Conservation (phyloP, 768 basidiomycete species). For the Lactarius hengduanensis region DNA sequence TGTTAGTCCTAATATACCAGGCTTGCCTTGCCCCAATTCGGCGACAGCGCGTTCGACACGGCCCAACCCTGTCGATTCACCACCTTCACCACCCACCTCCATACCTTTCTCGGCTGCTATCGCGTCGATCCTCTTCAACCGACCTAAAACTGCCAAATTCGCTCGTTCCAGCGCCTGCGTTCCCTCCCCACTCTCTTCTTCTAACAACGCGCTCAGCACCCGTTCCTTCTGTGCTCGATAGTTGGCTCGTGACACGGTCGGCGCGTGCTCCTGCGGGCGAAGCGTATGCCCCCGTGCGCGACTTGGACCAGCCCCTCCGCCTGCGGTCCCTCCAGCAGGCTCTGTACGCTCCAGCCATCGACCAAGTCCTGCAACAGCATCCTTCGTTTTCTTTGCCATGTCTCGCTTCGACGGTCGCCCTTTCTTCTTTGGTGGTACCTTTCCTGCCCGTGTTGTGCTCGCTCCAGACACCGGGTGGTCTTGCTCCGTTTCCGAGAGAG, state of each 20-base stretch:
- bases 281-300: constrained; percentile 20
- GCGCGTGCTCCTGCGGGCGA: constrained; percentile 20
- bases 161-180: constrained; percentile 43
- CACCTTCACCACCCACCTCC: constrained; percentile 44
- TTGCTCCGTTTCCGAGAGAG: constrained; percentile 4
- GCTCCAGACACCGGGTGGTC: background rate
- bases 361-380: constrained; percentile 52
- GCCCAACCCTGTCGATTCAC: constrained; percentile 44
- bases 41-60: constrained; percentile 49
- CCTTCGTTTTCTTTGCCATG: constrained; percentile 28
- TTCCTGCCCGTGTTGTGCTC: constrained; percentile 7
- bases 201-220: constrained; percentile 40
- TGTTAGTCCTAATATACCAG: constrained; percentile 47
- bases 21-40: constrained; percentile 34
- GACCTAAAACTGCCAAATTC: constrained; percentile 48
- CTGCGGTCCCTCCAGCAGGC: background rate
- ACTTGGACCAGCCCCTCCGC: constrained; percentile 10
- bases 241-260: constrained; percentile 39
- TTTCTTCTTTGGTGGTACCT: constrained; percentile 25
- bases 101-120: constrained; percentile 42
- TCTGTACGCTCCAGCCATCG: constrained; percentile 50
- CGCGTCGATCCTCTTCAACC: constrained; percentile 53
- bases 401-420: constrained; percentile 29
- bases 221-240: constrained; percentile 47
- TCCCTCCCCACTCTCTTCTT: constrained; percentile 20